phyloP scores from a whole-genome alignment of 2,329 filamentous ascomycete genomes.

The Thelonectria olida region DNA sequence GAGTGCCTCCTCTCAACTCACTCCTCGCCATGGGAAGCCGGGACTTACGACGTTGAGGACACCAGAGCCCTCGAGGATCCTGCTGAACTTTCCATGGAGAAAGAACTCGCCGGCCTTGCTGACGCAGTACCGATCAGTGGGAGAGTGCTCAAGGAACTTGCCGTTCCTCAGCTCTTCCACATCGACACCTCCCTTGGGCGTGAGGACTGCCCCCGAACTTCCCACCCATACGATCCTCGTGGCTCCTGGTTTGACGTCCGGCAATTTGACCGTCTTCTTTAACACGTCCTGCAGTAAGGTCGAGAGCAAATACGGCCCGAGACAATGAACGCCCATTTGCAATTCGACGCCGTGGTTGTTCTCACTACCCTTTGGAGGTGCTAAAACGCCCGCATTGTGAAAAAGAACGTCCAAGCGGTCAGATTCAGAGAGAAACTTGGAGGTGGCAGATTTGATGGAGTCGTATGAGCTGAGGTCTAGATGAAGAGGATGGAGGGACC shows the following conservation, averaged over 20 bases:
- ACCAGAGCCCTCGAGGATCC: not conserved
- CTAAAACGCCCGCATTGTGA: constrained; percentile 12
- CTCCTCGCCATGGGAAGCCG: not conserved
- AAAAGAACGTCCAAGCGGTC: constrained; percentile 12
- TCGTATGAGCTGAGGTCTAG: constrained; percentile 6
- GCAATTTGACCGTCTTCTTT: not conserved
- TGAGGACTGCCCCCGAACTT: constrained; percentile 1
- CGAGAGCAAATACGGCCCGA: constrained; percentile 10
- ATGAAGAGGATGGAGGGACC: not conserved
- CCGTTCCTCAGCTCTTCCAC: constrained; percentile 5
- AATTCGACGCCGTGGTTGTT: constrained; percentile 9
- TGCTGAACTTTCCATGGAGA: constrained; percentile 13
- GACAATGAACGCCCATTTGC: constrained; percentile 10
- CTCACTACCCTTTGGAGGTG: constrained; percentile 10
- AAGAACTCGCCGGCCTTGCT: constrained; percentile 18
- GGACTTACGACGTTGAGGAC: constrained; percentile 10
- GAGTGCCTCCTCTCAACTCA: not conserved
- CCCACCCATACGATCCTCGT: constrained; percentile 11
- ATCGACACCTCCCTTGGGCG: constrained; percentile 5
- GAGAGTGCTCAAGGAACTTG: not conserved
- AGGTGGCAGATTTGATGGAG: not conserved
- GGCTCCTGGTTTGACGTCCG: not conserved
- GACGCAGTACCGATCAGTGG: not conserved
- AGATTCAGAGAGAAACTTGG: constrained; percentile 1
- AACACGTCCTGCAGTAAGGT: not conserved